These are phyloP conservation scores for Allomyces macrogynus DNA, from an alignment of 192 early-diverging fungal species.

Conservation along the genomic window DNA sequence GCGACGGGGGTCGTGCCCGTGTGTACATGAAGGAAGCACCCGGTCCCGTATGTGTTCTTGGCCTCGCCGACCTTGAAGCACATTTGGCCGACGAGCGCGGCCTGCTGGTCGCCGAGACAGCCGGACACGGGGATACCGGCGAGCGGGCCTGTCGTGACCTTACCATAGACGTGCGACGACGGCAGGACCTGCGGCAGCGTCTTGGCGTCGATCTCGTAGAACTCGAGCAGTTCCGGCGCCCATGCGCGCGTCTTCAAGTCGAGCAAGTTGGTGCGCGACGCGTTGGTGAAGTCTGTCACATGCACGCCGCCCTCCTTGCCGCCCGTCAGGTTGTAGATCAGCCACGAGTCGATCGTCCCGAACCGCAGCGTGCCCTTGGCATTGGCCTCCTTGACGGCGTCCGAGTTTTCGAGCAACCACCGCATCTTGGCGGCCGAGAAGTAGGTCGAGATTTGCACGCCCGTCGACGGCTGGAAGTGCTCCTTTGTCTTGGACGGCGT, in stretches of 20 bases:
- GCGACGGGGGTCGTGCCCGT: constrained; percentile 52
- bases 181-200: constrained; percentile 62
- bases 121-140: constrained; percentile 59
- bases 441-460: constrained; percentile 76
- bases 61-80: constrained; percentile 69
- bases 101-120: constrained; percentile 84
- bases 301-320: constrained; percentile 44
- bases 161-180: constrained; percentile 59
- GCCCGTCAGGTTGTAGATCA: constrained; percentile 84
- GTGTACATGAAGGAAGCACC: constrained; percentile 91
- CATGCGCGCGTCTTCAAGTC: constrained; percentile 59
- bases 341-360: constrained; percentile 84
- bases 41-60: constrained; percentile 94
- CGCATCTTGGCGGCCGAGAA: constrained; percentile 79
- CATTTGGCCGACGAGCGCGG: constrained; percentile 82
- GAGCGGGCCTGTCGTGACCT: constrained; percentile 32
- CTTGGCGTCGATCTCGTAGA: constrained; percentile 46
- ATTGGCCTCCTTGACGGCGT: constrained; percentile 47
- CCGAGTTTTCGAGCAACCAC: constrained; percentile 76
- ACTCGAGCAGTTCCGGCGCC: constrained; percentile 51
- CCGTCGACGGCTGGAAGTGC: constrained; percentile 40
- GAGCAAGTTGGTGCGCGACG: constrained; percentile 88
- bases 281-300: constrained; percentile 84
- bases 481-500: constrained; percentile 23
- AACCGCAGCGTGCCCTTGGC: constrained; percentile 52